Evolutionary conservation across 805 yeast species (phyloP), one percentile per base, ranked within the genome.

Genomic region (Metschnikowia peoriensis): DNA sequence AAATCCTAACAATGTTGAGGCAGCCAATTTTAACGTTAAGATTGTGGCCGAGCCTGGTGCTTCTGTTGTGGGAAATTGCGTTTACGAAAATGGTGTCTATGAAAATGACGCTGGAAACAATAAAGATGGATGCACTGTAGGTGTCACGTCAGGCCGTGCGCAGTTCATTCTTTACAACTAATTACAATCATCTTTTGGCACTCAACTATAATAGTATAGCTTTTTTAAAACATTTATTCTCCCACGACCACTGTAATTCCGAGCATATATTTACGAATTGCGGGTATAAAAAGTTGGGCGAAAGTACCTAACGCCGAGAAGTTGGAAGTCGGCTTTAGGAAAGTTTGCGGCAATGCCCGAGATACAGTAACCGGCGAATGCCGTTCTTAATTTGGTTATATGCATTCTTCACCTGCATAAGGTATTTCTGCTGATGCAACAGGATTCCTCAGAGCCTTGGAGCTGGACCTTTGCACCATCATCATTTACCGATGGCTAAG

Each of bases 111-210:
- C 46, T 9, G 89, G 88, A 54, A 72, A 70, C 56, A 89, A 90
- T 59, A 56, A 85, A 43, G 90, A 84, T 63, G 98, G 98, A 62
- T 93, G 98, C 83, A 93, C 98, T 50, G 96, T 87, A 59, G 85
- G 96, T 60, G 96, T 93, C 59, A 83, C 90, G 53, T 70, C 77
- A 34, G 98, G 99, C 71, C 75, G 75, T 59, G 97, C 96, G 57
- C 79, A 87, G 70, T 88, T 87, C 70, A 96, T 90, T 50, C 79
- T 91, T 59, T 50, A 41, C 32, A 50, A 50, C 34, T 50, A 41
- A 38, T 44, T 14, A 16, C 6, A 12, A 3, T 11, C 37, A 22
- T 28, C 27, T 11, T 15, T 41, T 41, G 17, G 8, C 14, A 7
- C 6, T 37, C 14, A n/a, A 11, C 34, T 22, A 32, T 37, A 34